These are phyloP conservation scores for Nigrospora sphaerica DNA, from an alignment of 2,329 filamentous ascomycete genomes.

Conservation along the genomic window DNA sequence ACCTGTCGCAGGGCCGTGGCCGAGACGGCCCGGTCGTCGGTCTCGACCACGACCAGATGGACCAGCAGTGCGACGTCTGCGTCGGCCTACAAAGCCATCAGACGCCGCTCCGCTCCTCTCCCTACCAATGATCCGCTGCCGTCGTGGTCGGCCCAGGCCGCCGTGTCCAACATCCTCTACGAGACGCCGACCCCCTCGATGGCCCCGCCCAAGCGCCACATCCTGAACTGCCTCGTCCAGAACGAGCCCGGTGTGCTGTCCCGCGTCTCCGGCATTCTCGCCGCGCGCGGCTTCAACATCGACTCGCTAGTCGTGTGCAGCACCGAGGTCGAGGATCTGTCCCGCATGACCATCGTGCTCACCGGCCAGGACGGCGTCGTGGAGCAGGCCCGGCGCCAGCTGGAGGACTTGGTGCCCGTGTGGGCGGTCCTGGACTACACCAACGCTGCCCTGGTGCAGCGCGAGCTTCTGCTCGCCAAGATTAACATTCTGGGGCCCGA, in stretches of 20 bases:
- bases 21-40: conserved; percentile 8
- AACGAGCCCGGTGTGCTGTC: conserved; percentile 98
- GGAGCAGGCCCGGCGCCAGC: conserved; percentile 89
- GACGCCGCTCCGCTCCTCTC: conserved; percentile 79
- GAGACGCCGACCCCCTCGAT: conserved; percentile 84
- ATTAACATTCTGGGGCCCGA: conserved; percentile 94
- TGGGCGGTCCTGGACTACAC: conserved; percentile 99
- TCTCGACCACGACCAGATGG: conserved; percentile 17
- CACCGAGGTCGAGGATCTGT: conserved; percentile 93
- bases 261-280: conserved; percentile 91
- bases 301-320: conserved; percentile 96
- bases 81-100: conserved; percentile 93
- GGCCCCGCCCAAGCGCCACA: conserved; percentile 83
- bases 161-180: conserved; percentile 97
- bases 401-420: conserved; percentile 94
- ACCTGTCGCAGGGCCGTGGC: conserved; percentile 15
- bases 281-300: conserved; percentile 97
- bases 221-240: conserved; percentile 97
- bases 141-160: conserved; percentile 84
- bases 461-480: conserved; percentile 91
- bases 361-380: conserved; percentile 95
- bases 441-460: conserved; percentile 83
- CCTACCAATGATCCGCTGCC: conserved; percentile 71
- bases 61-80: conserved; percentile 78
- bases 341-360: conserved; percentile 97